Evolutionary conservation across 306 rosid species (phyloP), one percentile per base, ranked within the genome.

Genomic region (Herpetospermum pedunculosum): DNA sequence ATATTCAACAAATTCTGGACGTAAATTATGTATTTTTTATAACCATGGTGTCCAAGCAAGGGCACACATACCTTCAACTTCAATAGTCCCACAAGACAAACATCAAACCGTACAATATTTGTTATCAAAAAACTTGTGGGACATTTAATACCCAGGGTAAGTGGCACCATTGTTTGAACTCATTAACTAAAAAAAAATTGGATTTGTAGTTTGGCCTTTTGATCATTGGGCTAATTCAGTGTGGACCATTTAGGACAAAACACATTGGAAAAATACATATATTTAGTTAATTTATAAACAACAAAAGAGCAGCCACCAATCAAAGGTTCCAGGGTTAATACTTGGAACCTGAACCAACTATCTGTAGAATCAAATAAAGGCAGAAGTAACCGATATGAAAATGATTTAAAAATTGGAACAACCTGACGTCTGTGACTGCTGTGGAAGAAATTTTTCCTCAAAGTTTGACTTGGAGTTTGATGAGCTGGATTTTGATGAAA

Each of bases 391-490:
- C 50, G 9, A 44, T 16, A 26, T 25, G 35, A 77, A 53, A 4
- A 78, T 59, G 72, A 48, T 29, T 26, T 11, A 75, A 32, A 73
- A 58, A 41, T 64, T 80, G 37, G 60, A 77, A 79, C 25, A 29
- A 94, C 99, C 99, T 87, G 99, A 94, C 84, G 87, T 89, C 78
- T 91, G 97, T 68, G 91, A 91, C 85, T 89, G 92, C 84, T 91
- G 99, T 4, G 99, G 92, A 80, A 94, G 88, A 82, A 91, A 91
- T 80, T 94, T 94, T 75, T 94, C 97, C 84, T 94, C 97, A 82
- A 94, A 88, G 9, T 91, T 83, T 40, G 96, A 82, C 88, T 85
- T 94, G 35, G 87, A 73, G 82, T 76, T 89, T 62, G 91, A 72
- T 19, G 91, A 74, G 72, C 88, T 86, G 15, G 92, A 82, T 83